Conservation (phyloP, 345 rosid species). For the Linum lewisii region DNA sequence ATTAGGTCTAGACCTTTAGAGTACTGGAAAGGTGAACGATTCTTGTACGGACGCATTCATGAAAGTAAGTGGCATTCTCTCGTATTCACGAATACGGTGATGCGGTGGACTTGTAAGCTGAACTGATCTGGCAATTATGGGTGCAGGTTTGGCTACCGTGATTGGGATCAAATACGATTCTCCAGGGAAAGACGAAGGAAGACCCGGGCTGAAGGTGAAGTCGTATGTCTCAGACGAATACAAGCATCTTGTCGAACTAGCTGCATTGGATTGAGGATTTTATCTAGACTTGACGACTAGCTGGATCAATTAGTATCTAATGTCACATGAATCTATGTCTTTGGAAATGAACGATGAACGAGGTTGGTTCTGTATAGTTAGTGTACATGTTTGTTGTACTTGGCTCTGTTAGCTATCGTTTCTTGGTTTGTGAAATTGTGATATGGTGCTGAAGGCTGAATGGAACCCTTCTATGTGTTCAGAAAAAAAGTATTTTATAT, state of each 20-base stretch:
- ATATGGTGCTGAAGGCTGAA: no score
- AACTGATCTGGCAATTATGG: background rate
- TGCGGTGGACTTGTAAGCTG: background rate
- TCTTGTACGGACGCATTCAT: slow-evolving; percentile 81
- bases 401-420: no score
- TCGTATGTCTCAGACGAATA: slow-evolving; percentile 64
- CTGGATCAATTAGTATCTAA: no score
- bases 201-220: slow-evolving; percentile 47
- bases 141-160: slow-evolving; percentile 67
- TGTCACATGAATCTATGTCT: no score
- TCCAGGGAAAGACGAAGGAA: slow-evolving; percentile 31
- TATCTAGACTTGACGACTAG: no score
- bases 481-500: no score
- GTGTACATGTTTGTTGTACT: no score
- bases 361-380: no score
- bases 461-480: no score
- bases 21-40: slow-evolving; percentile 94
- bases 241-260: slow-evolving; percentile 49
- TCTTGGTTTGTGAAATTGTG: no score
- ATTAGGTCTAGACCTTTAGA: slow-evolving; percentile 82
- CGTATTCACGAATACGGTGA: no score
- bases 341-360: no score
- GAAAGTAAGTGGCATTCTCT: slow-evolving; percentile 40
- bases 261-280: slow-evolving; percentile 40
- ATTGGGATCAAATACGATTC: slow-evolving; percentile 71